Percentiles rank a stretch among this genome's conserved stretches.
Evolutionary conservation across 2,329 filamentous ascomycete genomes (phyloP).

Genomic region (Penicillium sp.): DNA sequence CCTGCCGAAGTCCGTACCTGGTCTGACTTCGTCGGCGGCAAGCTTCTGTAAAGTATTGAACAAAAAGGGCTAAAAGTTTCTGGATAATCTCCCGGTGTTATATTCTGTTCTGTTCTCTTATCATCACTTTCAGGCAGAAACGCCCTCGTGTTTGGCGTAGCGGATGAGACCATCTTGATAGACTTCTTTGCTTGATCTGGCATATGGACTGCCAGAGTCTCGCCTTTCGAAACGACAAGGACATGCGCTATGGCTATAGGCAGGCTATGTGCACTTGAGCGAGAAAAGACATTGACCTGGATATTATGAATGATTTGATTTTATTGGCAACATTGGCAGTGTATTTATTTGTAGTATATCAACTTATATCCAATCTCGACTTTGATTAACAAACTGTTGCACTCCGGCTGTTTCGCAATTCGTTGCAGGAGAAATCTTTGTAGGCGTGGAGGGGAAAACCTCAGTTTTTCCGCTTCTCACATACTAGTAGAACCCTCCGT

Average conservation of each 20-base stretch:
- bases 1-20: conserved; percentile 89
- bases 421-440: neutral
- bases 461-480: too few species aligned
- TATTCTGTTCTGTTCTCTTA: conserved; percentile 17
- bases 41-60: conserved; percentile 46
- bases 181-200: conserved; percentile 32
- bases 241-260: conserved; percentile 26
- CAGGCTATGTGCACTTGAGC: conserved; percentile 33
- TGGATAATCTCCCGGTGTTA: conserved; percentile 27
- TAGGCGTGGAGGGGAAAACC: neutral
- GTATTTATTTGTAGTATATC: conserved; percentile 24
- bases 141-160: conserved; percentile 32
- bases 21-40: conserved; percentile 90
- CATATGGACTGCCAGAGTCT: conserved; percentile 19
- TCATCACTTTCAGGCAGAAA: conserved; percentile 23
- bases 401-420: neutral
- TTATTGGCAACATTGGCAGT: conserved; percentile 19
- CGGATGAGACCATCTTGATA: conserved; percentile 38
- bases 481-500: neutral
- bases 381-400: conserved; percentile 1
- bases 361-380: conserved; percentile 22
- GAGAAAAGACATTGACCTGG: conserved; percentile 33
- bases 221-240: conserved; percentile 16
- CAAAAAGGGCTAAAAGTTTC: conserved; percentile 24
- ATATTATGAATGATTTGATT: conserved; percentile 21